phyloP scores from a whole-genome alignment of 2,329 filamentous ascomycete species.

The Xylariaceae sp. region DNA sequence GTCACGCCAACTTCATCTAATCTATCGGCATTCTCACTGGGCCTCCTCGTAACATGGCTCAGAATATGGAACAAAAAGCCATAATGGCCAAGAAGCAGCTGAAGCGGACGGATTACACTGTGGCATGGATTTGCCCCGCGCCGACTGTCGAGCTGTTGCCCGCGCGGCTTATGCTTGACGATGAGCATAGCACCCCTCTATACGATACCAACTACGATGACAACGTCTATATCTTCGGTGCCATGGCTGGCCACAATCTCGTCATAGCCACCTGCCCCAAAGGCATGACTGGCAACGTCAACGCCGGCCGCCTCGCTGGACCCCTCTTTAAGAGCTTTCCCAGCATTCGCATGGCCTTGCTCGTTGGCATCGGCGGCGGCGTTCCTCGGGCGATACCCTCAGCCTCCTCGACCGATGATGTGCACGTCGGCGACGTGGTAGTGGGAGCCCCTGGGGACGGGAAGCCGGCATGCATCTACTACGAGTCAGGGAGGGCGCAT shows the following conservation, averaged over 20 bases:
- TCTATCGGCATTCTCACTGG: background rate
- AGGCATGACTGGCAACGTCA: constrained; percentile 1
- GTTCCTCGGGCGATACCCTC: background rate
- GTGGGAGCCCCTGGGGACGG: background rate
- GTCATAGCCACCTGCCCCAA: constrained; percentile 1
- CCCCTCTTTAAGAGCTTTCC: background rate
- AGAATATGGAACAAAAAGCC: background rate
- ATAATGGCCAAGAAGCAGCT: background rate
- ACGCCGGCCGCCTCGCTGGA: background rate
- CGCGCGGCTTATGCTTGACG: background rate
- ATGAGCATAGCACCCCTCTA: background rate
- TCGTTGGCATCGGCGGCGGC: background rate
- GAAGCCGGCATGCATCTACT: background rate
- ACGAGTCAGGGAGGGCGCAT: background rate
- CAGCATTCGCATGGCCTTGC: background rate
- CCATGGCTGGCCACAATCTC: background rate
- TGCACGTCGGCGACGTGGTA: constrained; percentile 1
- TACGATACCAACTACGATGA: constrained; percentile 1
- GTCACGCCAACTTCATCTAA: background rate
- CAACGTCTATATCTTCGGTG: constrained; percentile 1
- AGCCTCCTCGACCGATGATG: background rate
- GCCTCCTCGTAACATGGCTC: background rate
- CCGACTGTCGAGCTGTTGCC: background rate
- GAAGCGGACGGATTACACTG: background rate
- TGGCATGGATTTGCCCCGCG: constrained; percentile 1